A percentile compares a stretch with the other conserved stretches of the same genome.
These are phyloP conservation scores for Nicotiana tabacum DNA, from an alignment of 257 asterid species.

Conservation along the genomic window DNA sequence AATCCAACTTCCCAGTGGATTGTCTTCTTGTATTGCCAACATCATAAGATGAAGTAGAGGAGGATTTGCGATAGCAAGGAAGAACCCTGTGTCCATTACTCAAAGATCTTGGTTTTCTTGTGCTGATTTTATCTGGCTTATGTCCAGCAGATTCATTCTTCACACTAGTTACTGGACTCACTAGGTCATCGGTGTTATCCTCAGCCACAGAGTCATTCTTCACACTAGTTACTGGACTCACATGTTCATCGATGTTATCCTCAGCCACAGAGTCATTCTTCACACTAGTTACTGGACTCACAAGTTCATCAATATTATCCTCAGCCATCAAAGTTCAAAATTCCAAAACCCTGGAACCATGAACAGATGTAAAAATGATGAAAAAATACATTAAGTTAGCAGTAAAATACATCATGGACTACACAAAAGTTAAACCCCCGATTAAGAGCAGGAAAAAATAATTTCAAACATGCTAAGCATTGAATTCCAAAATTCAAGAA, in stretches of 20 bases:
- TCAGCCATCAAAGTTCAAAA: constrained; percentile 6
- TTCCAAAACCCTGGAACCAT: neutral
- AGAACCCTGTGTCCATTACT: constrained; percentile 17
- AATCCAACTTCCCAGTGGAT: constrained; percentile 36
- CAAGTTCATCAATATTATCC: neutral
- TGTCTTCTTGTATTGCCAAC: constrained; percentile 28
- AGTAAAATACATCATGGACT: neutral
- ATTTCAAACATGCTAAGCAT: neutral
- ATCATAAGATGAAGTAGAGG: constrained; percentile 32
- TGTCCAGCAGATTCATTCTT: constrained; percentile 20
- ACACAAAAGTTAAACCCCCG: neutral
- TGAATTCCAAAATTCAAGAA: neutral
- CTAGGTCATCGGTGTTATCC: constrained; percentile 28
- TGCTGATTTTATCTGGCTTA: constrained; percentile 3
- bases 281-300: neutral
- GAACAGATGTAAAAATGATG: neutral
- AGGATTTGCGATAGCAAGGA: constrained; percentile 23
- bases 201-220: constrained; percentile 27
- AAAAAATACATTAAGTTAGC: neutral
- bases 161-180: constrained; percentile 15
- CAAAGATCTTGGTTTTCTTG: constrained; percentile 16
- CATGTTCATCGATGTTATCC: neutral
- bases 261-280: neutral
- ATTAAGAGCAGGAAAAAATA: neutral
- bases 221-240: neutral